Evolutionary conservation across 192 early-diverging fungal species (phyloP), one percentile per base, ranked within the genome.

Genomic region (Backusella australiensis): DNA sequence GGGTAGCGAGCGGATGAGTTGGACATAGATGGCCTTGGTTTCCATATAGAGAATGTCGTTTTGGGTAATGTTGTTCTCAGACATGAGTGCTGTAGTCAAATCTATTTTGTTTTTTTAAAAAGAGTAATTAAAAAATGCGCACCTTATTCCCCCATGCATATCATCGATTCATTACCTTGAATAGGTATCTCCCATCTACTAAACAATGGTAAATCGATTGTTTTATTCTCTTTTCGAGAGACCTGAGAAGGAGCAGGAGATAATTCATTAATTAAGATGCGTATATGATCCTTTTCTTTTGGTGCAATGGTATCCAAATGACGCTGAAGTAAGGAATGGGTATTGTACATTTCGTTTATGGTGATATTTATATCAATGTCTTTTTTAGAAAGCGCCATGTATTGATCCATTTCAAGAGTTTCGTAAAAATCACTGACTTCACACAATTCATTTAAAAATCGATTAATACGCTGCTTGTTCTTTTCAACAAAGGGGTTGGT

Each of bases 401-500:
- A 97, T 85, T 98, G 96, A 83, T 98, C 96, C 96, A 98, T 98
- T 88, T 98, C 96, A 82, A 98, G 81, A 35, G 93, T 91, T 77
- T 98, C 96, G 81, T 95, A 97, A 87, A 98, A 97, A 76, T 98
- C 97, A 59, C 94, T 90, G 6, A 95, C 94, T 86, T 98, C 96
- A 79, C 96, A 97, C 68, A 99, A 85, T 42, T 96, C 94, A 74
- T 92, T 92, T 71, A 99, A 84, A 81, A 99, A 99, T 82, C 83
- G 84, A 78, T 95, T 93, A 81, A 98, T 93, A 38, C 95, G 88
- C 32, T 81, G 86, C 52, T 95, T 93, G 85, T 99, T 95, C 70
- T 84, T 82, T 67, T 98, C 97, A 9, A 98, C 89, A 87, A 97
- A 99, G 17, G 94, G 93, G 85, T 94, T 91, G 59, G 96, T 84